Base-by-base conservation (phyloP, 768 basidiomycete species). In the Amanita brunnescens region DNA sequence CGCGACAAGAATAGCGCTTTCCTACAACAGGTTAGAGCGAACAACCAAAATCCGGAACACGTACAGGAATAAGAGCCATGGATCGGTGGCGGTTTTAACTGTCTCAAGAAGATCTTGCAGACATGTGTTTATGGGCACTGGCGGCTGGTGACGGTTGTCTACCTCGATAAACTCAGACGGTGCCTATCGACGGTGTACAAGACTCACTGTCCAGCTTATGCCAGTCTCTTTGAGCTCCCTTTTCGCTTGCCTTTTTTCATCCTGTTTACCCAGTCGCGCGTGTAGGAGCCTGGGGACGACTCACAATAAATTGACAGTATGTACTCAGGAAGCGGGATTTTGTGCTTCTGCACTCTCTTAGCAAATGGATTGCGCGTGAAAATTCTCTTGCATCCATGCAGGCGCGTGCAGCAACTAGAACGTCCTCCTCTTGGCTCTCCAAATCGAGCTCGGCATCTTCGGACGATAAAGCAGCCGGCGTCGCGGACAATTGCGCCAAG, bases 261-360 rank as follows among this genome's bases (percentile, higher is more conserved):
- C 23, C 43, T 54, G 23, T 33, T 41, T 30, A 26, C 21, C 37
- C 32, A 42, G 18, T 49, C 45, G 44, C 55, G 33, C 49, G 49
- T 34, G 39, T 49, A 48, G 54, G 13, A 39, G 51, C 44, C 47
- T 26, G 23, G 24, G 24, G 16, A 32, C 16, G 20, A 75, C 85
- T 73, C 64, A 96, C 96, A 64, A 99, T 72, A 64, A 85, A 98
- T 55, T 78, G 79, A 58, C 87, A 78, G 64, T 99, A 98, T 16
- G 83, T 64, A 41, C 77, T 74, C 55, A 97, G 58, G 65, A 96
- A 99, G 21, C 70, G 74, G 6, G 85, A 84, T 62, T 87, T 87
- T 21, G 79, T 64, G 57, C 88, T 87, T 58, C 65, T 77, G 59
- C 87, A 89, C 6, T 73, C 70, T 47, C 71, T 72, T 44, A 98